phyloP scores from a whole-genome alignment of 2,329 filamentous ascomycete genomes.

The Clonostachys rosea region DNA sequence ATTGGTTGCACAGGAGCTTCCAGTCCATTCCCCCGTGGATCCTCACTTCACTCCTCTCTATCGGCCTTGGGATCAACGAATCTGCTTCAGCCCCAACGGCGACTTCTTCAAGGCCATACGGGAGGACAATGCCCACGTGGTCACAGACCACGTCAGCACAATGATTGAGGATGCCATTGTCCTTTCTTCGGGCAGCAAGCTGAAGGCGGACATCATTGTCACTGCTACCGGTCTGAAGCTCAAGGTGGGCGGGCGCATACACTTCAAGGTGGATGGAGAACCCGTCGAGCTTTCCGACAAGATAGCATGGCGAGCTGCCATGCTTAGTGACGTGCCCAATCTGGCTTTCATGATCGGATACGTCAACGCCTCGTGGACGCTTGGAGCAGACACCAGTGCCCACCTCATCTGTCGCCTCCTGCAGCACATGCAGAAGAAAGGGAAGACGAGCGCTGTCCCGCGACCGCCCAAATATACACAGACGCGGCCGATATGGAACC shows the following conservation, averaged over 20 bases:
- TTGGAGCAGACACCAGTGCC: slow-evolving; percentile 46
- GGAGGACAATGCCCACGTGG: slow-evolving; percentile 29
- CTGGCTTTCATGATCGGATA: slow-evolving; percentile 55
- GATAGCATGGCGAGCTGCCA: slow-evolving; percentile 54
- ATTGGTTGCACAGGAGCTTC: slow-evolving; percentile 41
- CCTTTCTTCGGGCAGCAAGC: slow-evolving; percentile 33
- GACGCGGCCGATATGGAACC: slow-evolving; percentile 16
- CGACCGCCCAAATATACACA: slow-evolving; percentile 27
- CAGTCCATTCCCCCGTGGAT: slow-evolving; percentile 42
- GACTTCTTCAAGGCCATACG: slow-evolving; percentile 44
- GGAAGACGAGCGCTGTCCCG: not conserved
- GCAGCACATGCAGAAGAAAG: not conserved
- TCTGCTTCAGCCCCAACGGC: slow-evolving; percentile 57
- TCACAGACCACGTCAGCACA: slow-evolving; percentile 41
- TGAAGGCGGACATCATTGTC: slow-evolving; percentile 60
- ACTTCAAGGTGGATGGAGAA: slow-evolving; percentile 44
- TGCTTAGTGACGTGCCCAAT: slow-evolving; percentile 62
- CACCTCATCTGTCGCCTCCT: slow-evolving; percentile 1
- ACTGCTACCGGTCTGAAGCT: slow-evolving; percentile 62
- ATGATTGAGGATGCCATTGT: slow-evolving; percentile 38
- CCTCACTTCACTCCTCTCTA: slow-evolving; percentile 59
- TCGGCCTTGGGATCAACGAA: slow-evolving; percentile 64
- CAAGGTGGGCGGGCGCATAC: slow-evolving; percentile 44
- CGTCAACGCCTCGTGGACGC: slow-evolving; percentile 60
- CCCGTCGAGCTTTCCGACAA: slow-evolving; percentile 36